phyloP scores from a whole-genome alignment of 345 rosid genomes.

The Microthlaspi erraticum region DNA sequence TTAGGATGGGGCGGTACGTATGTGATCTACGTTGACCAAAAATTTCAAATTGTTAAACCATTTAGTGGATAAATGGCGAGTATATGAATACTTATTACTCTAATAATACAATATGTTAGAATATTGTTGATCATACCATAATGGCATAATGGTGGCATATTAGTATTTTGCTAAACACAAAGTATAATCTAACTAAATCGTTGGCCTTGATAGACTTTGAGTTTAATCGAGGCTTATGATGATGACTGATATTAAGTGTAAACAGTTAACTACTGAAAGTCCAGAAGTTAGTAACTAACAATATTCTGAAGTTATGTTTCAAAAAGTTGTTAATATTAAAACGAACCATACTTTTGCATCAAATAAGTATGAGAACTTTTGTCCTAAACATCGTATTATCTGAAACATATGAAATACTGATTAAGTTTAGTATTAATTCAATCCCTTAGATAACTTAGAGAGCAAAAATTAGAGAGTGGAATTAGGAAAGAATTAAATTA shows the following conservation, averaged over 20 bases:
- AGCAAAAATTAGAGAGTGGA: not conserved
- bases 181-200: conserved; percentile 9
- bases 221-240: not conserved
- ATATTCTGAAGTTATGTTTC: too few species aligned
- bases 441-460: not conserved
- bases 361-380: too few species aligned
- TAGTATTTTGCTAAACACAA: too few species aligned
- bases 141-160: not conserved
- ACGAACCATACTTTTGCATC: too few species aligned
- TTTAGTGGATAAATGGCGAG: not conserved
- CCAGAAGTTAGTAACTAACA: too few species aligned
- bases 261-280: too few species aligned
- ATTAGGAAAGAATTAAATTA: conserved; percentile 13
- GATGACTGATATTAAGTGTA: too few species aligned
- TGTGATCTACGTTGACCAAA: conserved; percentile 14
- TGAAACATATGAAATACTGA: too few species aligned
- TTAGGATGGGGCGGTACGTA: not conserved
- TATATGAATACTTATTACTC: too few species aligned
- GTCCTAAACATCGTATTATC: too few species aligned
- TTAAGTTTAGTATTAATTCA: not conserved
- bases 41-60: not conserved
- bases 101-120: too few species aligned
- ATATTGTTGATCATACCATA: not conserved
- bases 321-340: too few species aligned
- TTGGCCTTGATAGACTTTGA: not conserved